phyloP scores from a whole-genome alignment of 108 stramenopile species.

The Cyclotella kingstonii region DNA sequence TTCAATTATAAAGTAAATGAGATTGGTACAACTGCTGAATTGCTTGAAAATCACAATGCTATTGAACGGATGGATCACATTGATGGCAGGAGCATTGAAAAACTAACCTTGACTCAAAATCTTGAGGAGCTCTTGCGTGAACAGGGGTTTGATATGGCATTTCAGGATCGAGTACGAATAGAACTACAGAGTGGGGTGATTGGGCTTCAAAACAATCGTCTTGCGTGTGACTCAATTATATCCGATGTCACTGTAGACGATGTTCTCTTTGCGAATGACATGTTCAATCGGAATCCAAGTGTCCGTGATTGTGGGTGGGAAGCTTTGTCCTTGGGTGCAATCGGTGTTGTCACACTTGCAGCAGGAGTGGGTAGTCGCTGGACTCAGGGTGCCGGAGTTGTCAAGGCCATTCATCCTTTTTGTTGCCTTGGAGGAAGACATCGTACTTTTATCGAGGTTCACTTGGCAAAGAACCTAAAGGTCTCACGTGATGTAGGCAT shows the following conservation, averaged over 20 bases:
- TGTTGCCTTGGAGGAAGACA: constrained; percentile 51
- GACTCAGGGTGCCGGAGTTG: constrained; percentile 66
- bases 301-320: constrained; percentile 34
- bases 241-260: constrained; percentile 44
- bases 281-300: constrained; percentile 21
- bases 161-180: constrained; percentile 37
- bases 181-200: constrained; percentile 44
- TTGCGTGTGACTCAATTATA: constrained; percentile 34
- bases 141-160: constrained; percentile 47
- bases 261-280: constrained; percentile 38
- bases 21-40: constrained; percentile 44
- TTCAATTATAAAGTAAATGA: constrained; percentile 59
- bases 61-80: not conserved
- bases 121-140: constrained; percentile 42
- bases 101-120: not conserved
- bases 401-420: constrained; percentile 58
- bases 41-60: constrained; percentile 13
- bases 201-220: constrained; percentile 58
- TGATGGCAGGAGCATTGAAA: not conserved
- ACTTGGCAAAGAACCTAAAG: constrained; percentile 57
- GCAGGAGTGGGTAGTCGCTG: constrained; percentile 63
- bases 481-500: constrained; percentile 37
- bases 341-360: constrained; percentile 53
- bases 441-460: constrained; percentile 54
- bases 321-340: constrained; percentile 45